A percentile compares a stretch with the other conserved stretches of the same genome.
Evolutionary conservation across 768 basidiomycete genomes (phyloP).

Genomic region (Rhizopogon sp.): DNA sequence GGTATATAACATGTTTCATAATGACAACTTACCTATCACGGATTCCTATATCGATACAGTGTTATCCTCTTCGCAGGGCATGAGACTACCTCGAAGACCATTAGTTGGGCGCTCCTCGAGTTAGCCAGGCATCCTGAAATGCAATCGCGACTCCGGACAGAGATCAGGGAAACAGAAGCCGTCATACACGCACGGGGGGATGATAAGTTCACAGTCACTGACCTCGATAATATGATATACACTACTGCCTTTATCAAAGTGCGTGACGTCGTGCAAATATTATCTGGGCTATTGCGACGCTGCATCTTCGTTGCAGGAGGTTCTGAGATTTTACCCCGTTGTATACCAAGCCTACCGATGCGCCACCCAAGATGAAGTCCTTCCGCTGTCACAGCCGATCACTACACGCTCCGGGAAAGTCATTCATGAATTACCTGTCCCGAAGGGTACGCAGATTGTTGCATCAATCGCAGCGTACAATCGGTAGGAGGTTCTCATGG

Average conservation of each 20-base stretch:
- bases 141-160: slow-evolving; percentile 52
- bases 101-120: slow-evolving; percentile 61
- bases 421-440: slow-evolving; percentile 38
- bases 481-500: too few relatives aligned
- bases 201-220: slow-evolving; percentile 33
- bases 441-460: too few relatives aligned
- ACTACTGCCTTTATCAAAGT: slow-evolving; percentile 43
- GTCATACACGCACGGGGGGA: slow-evolving; percentile 31
- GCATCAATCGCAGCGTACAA: too few relatives aligned
- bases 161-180: too few relatives aligned
- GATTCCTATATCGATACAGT: slow-evolving; percentile 14
- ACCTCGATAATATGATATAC: slow-evolving; percentile 50
- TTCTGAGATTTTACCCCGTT: slow-evolving; percentile 16
- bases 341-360: slow-evolving; percentile 45
- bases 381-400: slow-evolving; percentile 56
- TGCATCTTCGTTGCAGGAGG: slow-evolving; percentile 30
- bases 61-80: slow-evolving; percentile 47
- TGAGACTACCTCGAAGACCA: slow-evolving; percentile 55
- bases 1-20: background rate
- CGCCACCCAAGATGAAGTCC: slow-evolving; percentile 46
- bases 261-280: background rate
- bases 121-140: slow-evolving; percentile 53
- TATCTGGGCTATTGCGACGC: background rate
- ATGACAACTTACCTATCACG: background rate
- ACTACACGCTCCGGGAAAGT: slow-evolving; percentile 39